phyloP scores from a whole-genome alignment of 2,329 filamentous ascomycete genomes.

The Fusarium napiforme region DNA sequence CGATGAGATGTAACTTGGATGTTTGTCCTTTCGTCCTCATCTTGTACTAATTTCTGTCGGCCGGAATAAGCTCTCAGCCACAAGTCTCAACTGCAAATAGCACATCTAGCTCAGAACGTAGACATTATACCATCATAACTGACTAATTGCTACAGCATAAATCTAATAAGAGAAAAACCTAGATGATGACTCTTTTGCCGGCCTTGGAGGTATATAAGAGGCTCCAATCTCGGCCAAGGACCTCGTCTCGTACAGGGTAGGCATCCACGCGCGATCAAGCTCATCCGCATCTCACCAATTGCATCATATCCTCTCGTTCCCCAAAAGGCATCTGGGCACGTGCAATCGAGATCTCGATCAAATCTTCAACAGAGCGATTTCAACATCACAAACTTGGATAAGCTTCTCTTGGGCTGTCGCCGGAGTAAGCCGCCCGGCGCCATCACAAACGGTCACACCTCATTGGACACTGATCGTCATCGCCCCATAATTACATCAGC shows the following conservation, averaged over 20 bases:
- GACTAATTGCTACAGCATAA: too few species aligned
- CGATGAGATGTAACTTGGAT: too few species aligned
- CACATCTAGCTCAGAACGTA: too few species aligned
- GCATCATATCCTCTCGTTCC: accelerated
- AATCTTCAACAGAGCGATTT: background rate
- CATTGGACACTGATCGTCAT: background rate
- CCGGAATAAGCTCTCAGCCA: too few species aligned
- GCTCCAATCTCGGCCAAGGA: too few species aligned
- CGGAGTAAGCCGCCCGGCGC: constrained; percentile 15
- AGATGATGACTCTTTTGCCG: too few species aligned
- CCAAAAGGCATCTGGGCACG: background rate
- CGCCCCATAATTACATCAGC: constrained; percentile 13
- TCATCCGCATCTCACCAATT: background rate
- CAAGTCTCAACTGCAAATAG: too few species aligned
- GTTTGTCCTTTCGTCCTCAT: too few species aligned
- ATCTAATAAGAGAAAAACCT: too few species aligned
- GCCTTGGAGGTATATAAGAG: too few species aligned
- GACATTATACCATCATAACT: too few species aligned
- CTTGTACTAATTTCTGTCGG: too few species aligned
- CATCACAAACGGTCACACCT: background rate
- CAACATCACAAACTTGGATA: constrained; percentile 7
- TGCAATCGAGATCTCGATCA: background rate
- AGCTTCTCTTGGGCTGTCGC: constrained; percentile 10
- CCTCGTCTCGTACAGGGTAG: background rate
- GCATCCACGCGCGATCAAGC: accelerated